A percentile compares a stretch with the other conserved stretches of the same genome.
Conservation (phyloP, 371 early-diverging fungal species). For the Dipsacomyces acuminosporus region DNA sequence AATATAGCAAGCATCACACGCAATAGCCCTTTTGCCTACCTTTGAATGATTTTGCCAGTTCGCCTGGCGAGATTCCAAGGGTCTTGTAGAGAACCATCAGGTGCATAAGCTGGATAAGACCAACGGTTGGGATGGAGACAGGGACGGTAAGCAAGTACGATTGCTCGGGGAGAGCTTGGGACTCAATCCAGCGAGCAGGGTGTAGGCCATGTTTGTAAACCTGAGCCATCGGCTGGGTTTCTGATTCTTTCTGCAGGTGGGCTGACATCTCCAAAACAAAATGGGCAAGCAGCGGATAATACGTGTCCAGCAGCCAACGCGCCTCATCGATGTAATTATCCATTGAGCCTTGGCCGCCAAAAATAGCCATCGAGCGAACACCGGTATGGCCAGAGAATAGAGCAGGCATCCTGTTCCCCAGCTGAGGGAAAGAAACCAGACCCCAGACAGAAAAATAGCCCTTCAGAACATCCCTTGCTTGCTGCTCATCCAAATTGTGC, state of each 20-base stretch:
- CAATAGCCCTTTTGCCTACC: too few species aligned
- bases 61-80: constrained; percentile 50
- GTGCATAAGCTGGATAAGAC: constrained; percentile 53
- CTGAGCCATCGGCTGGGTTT: constrained; percentile 35
- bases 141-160: constrained; percentile 62
- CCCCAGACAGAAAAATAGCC: constrained; percentile 16
- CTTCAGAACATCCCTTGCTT: not conserved
- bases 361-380: constrained; percentile 68
- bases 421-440: not conserved
- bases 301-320: constrained; percentile 65
- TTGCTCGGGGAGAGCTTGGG: not conserved
- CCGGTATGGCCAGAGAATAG: constrained; percentile 1
- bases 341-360: constrained; percentile 92
- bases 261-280: constrained; percentile 67
- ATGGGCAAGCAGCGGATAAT: constrained; percentile 67
- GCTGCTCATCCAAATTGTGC: too few species aligned
- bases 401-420: not conserved
- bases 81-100: constrained; percentile 55
- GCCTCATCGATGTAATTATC: constrained; percentile 84
- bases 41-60: constrained; percentile 37
- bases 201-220: not conserved
- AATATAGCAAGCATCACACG: constrained; percentile 39
- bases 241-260: constrained; percentile 62
- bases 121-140: constrained; percentile 76
- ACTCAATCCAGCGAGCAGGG: not conserved